A percentile compares a stretch with the other conserved stretches of the same genome.
Conservation (phyloP, 805 yeast genomes). For the Saccharomyces paradoxus region DNA sequence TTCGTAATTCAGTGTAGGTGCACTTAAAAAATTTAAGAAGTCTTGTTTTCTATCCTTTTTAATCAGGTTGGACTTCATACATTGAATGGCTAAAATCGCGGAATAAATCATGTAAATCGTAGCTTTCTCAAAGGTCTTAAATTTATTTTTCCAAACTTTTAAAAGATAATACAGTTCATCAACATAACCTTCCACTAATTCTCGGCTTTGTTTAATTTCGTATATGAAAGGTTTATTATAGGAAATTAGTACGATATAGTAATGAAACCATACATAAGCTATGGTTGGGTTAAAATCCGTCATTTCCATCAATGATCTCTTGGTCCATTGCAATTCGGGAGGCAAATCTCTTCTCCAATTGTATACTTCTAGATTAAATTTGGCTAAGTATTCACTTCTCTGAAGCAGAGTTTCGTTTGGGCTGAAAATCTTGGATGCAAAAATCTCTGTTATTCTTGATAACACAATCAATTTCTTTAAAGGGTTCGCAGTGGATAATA, state of each 20-base stretch:
- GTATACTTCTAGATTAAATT: slow-evolving; percentile 40
- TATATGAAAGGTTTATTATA: slow-evolving; percentile 47
- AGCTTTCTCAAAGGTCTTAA: slow-evolving; percentile 17
- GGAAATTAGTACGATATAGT: slow-evolving; percentile 47
- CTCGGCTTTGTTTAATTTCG: slow-evolving; percentile 15
- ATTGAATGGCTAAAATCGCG: slow-evolving; percentile 22
- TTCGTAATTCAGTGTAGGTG: slow-evolving; percentile 21
- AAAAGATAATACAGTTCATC: slow-evolving; percentile 19
- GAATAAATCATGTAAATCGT: slow-evolving; percentile 25
- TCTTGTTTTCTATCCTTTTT: slow-evolving; percentile 9
- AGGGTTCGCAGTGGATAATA: slow-evolving; percentile 19
- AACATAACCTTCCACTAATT: slow-evolving; percentile 18
- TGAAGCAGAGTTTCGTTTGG: slow-evolving; percentile 24
- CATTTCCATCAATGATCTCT: slow-evolving; percentile 28
- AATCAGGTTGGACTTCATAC: slow-evolving; percentile 20
- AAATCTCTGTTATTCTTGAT: slow-evolving; percentile 29
- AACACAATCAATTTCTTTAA: slow-evolving; percentile 35
- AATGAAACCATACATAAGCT: slow-evolving; percentile 42
- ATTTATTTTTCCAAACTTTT: slow-evolving; percentile 14
- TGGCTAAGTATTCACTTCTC: slow-evolving; percentile 30
- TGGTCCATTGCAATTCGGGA: slow-evolving; percentile 38
- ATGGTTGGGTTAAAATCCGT: slow-evolving; percentile 41
- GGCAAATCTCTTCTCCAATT: slow-evolving; percentile 43
- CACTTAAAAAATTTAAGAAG: slow-evolving; percentile 16
- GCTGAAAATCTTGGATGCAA: slow-evolving; percentile 21